Evolutionary conservation across 2,329 filamentous ascomycete genomes (phyloP), one percentile per base, ranked within the genome.

Genomic region (Calonectria pauciramosa): DNA sequence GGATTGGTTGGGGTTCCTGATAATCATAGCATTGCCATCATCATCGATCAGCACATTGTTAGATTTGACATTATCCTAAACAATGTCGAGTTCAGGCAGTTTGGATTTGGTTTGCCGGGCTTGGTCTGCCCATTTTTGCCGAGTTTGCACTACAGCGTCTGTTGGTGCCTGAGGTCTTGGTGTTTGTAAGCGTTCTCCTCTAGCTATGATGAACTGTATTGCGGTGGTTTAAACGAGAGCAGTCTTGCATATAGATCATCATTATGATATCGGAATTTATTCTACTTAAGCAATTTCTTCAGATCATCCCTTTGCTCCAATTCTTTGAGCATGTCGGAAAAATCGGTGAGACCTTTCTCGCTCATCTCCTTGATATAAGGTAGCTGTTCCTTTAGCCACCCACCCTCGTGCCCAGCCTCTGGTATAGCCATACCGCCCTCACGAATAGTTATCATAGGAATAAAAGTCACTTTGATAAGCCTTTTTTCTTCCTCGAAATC

Each of bases 381-480:
- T 1, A 74, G 18, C 30, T 79, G 74, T 4, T 69, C 36, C 8
- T 75, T 63, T 5, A 79, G 32, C 78, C 78, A 79, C 0, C 41
- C 51, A 26, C 69, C 69, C 38, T 80, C 78, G 0, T 80, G 66
- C 0, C 78, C 78, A 16, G 78, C 78, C 7, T 71, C 73, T 0
- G 78, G 78, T 3, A 79, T 76, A 26, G 41, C 34, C 78, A 79
- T 78, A 0, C 78, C 76, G 0, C 69, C 78, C 41, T 79, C 78
- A 9, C 78, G 67, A 30, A 79, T 65, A 4, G 78, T 64, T 1
- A 79, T 13, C 71, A 79, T 73, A 0, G 78, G 78, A 4, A 71
- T 34, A 18, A 79, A 79, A 0, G 67, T 75, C 4, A 79, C 78
- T 70, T 70, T 72, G 3, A 76, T 32, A 2, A 79, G 7, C 2